Evolutionary conservation across 768 basidiomycete species (phyloP), one percentile per base, ranked within the genome.

Genomic region (Harrya chromipes): DNA sequence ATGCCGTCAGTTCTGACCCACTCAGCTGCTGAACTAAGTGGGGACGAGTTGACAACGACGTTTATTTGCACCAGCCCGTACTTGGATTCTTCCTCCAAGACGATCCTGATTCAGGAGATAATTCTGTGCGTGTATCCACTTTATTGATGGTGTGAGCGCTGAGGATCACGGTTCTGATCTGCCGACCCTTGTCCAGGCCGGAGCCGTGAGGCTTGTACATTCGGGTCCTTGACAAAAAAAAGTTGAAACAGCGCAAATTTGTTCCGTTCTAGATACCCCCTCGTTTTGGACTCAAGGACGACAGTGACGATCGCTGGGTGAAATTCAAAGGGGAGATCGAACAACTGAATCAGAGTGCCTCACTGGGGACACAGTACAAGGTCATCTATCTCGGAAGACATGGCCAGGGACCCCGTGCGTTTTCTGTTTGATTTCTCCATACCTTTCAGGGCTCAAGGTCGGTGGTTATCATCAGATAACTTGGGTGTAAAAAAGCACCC

Each of bases 401-500:
- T 52, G 88, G 88, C 2, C 71, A 89, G 64, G 87, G 87, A 46
- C 79, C 74, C 57, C 87, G 87, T 87, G 63, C 55, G 84, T 70
- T 27, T 4, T 16, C 33, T 23, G 11, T 31, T 8, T 14, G 21
- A 29, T 21, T 11, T 16, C 9, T 31, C 17, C 19, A 37, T 8
- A 4, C 17, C 21, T 29, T 9, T 20, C 20, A 26, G 14, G 11
- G 37, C 31, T 29, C 16, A 74, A 26, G 76, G 8, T 77, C 53
- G 23, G 31, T 4, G 77, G 81, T 80, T 77, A 72, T 72, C 27
- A 9, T 29, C 40, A 88, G 86, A 90, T 69, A 90, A 90, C 53
- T 75, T 85, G 4, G 87, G 75, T 0, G 80, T 83, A 59, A 66
- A 69, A 4, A 84, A 82, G 57, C 88, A 89, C 54, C 85, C 84